A percentile compares a stretch with the other conserved stretches of the same genome.
These are phyloP conservation scores for Apiospora sp. DNA, from an alignment of 2,329 filamentous ascomycete genomes.

Conservation along the genomic window DNA sequence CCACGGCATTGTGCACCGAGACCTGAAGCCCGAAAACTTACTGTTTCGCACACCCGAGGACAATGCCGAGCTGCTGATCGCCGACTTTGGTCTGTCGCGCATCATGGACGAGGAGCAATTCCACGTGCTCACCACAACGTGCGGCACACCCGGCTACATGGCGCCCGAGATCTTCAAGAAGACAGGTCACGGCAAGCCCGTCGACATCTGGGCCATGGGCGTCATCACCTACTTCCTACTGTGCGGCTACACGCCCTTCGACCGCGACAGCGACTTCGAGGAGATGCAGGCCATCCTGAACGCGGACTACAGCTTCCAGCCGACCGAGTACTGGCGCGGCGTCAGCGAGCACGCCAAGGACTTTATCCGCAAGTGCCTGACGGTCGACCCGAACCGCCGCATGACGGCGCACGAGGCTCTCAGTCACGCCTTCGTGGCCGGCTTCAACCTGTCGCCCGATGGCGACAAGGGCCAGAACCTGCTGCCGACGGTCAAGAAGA, in stretches of 20 bases:
- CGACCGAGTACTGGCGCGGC: slow-evolving; percentile 94
- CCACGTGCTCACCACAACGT: slow-evolving; percentile 96
- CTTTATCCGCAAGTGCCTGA: slow-evolving; percentile 92
- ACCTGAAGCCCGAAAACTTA: slow-evolving; percentile 96
- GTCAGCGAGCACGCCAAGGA: slow-evolving; percentile 87
- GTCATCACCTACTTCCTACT: slow-evolving; percentile 99
- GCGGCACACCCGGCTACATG: slow-evolving; percentile 98
- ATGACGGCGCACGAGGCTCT: slow-evolving; percentile 89
- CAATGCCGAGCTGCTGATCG: slow-evolving; percentile 95
- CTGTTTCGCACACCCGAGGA: slow-evolving; percentile 97
- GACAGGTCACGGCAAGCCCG: slow-evolving; percentile 95
- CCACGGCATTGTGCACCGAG: slow-evolving; percentile 97
- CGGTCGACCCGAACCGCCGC: slow-evolving; percentile 84
- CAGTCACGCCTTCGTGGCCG: slow-evolving; percentile 70
- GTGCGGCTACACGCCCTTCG: slow-evolving; percentile 97
- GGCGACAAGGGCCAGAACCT: slow-evolving; percentile 67
- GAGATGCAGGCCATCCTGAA: slow-evolving; percentile 99
- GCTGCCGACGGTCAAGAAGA: slow-evolving; percentile 75
- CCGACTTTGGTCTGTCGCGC: slow-evolving; percentile 92
- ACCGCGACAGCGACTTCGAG: slow-evolving; percentile 95
- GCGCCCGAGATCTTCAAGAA: slow-evolving; percentile 99
- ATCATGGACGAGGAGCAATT: slow-evolving; percentile 99
- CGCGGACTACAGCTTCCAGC: slow-evolving; percentile 95
- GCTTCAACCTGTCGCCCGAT: slow-evolving; percentile 54
- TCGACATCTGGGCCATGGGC: slow-evolving; percentile 97